These are phyloP conservation scores for Mycocentrospora acerina DNA, from an alignment of 2,329 filamentous ascomycete species.

Conservation along the genomic window DNA sequence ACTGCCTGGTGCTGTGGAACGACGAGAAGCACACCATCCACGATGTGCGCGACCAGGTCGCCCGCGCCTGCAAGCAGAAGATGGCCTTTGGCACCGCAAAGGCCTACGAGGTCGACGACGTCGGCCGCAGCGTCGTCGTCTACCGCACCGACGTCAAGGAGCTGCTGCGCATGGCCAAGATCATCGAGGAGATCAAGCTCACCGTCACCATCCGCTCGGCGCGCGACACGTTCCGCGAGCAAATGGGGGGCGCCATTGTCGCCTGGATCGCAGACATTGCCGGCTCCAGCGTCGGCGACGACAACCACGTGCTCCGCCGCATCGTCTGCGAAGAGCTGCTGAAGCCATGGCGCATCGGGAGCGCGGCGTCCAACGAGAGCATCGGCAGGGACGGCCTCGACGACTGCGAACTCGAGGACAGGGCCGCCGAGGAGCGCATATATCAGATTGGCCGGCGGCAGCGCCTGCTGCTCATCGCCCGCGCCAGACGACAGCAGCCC, in stretches of 20 bases:
- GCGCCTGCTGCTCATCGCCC: constrained; percentile 15
- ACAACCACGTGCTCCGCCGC: constrained; percentile 75
- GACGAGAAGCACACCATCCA: constrained; percentile 97
- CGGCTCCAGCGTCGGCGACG: constrained; percentile 79
- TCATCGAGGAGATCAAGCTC: constrained; percentile 93
- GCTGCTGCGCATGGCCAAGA: constrained; percentile 75
- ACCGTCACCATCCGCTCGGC: constrained; percentile 93
- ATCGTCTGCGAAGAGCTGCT: constrained; percentile 91
- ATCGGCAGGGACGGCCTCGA: constrained; percentile 79
- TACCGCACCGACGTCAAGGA: constrained; percentile 71
- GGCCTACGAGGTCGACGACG: constrained; percentile 84
- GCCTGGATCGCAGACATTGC: constrained; percentile 95
- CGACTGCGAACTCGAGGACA: constrained; percentile 71
- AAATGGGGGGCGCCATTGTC: constrained; percentile 98
- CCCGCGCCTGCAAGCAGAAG: constrained; percentile 78
- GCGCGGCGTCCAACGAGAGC: constrained; percentile 74
- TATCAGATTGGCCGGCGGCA: no score
- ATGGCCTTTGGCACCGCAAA: constrained; percentile 68
- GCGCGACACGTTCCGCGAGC: constrained; percentile 92
- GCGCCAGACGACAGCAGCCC: constrained; percentile 23
- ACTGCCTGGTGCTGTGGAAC: constrained; percentile 89
- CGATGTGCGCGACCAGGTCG: constrained; percentile 88
- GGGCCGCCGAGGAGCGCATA: constrained; percentile 38
- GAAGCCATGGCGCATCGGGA: constrained; percentile 83
- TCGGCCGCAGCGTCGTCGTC: constrained; percentile 82